Percentiles rank a stretch among this genome's conserved stretches.
Evolutionary conservation across 2,329 filamentous ascomycete species (phyloP).

Genomic region (Colletotrichum graminicola): DNA sequence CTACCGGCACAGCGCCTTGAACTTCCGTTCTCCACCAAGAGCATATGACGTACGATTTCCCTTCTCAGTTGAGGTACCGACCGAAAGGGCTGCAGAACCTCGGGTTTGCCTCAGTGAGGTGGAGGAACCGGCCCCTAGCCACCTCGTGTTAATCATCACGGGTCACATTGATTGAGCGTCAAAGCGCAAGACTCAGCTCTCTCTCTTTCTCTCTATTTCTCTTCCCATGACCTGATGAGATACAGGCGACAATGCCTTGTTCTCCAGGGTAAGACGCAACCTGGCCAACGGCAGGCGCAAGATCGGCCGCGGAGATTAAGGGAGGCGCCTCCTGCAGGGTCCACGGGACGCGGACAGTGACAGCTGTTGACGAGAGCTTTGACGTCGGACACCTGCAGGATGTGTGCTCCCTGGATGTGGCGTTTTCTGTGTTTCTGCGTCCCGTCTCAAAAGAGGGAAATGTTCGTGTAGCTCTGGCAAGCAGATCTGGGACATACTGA

Average conservation of each 20-base stretch:
- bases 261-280: neutral
- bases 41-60: neutral
- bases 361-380: conserved; percentile 32
- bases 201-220: neutral
- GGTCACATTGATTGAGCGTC: neutral
- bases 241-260: neutral
- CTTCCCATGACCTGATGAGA: neutral
- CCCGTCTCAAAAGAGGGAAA: conserved; percentile 7
- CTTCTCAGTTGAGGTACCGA: neutral
- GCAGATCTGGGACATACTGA: conserved; percentile 29
- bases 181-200: neutral
- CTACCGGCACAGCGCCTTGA: conserved; percentile 1
- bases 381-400: conserved; percentile 35
- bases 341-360: conserved; percentile 22
- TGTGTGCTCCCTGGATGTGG: conserved; percentile 1
- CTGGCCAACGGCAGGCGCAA: neutral
- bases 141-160: neutral
- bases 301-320: conserved; percentile 28
- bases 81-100: neutral
- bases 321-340: conserved; percentile 32
- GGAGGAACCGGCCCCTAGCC: neutral
- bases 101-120: neutral
- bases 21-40: neutral
- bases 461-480: conserved; percentile 22
- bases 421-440: conserved; percentile 11